Conservation (phyloP, 2,329 filamentous ascomycete species). For the Aspergillus ochraceoroseus region DNA sequence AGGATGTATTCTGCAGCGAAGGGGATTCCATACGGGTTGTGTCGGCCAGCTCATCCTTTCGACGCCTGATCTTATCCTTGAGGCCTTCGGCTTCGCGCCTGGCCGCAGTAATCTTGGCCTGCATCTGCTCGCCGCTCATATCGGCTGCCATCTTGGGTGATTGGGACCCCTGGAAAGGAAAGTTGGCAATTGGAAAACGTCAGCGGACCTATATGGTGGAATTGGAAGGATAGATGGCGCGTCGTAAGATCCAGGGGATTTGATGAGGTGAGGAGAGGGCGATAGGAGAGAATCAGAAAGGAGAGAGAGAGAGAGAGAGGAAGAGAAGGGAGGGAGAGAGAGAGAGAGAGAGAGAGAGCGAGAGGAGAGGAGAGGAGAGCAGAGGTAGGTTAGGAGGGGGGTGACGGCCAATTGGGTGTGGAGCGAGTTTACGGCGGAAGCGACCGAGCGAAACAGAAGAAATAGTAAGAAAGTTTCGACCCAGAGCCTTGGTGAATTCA, state of each 20-base stretch:
- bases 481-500: slow-evolving; percentile 18
- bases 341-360: slow-evolving; percentile 10
- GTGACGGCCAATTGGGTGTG: slow-evolving; percentile 23
- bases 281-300: slow-evolving; percentile 12
- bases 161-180: slow-evolving; percentile 25
- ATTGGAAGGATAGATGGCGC: slow-evolving; percentile 36
- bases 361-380: slow-evolving; percentile 11
- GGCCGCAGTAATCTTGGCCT: slow-evolving; percentile 86
- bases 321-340: slow-evolving; percentile 8
- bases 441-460: slow-evolving; percentile 26
- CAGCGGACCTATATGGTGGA: slow-evolving; percentile 14
- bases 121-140: slow-evolving; percentile 61
- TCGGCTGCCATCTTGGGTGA: slow-evolving; percentile 44
- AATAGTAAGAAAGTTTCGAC: slow-evolving; percentile 19
- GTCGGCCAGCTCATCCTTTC: slow-evolving; percentile 99
- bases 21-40: slow-evolving; percentile 73
- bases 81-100: slow-evolving; percentile 95
- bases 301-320: slow-evolving; percentile 12
- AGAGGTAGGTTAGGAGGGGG: slow-evolving; percentile 12
- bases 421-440: slow-evolving; percentile 26
- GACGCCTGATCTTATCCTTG: slow-evolving; percentile 98
- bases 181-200: slow-evolving; percentile 21
- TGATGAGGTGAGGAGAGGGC: slow-evolving; percentile 14
- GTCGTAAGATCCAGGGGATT: slow-evolving; percentile 21
- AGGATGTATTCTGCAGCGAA: slow-evolving; percentile 14